A percentile compares a stretch with the other conserved stretches of the same genome.
phyloP scores from a whole-genome alignment of 2,329 filamentous ascomycete genomes.

The Diaporthe citrichinensis region DNA sequence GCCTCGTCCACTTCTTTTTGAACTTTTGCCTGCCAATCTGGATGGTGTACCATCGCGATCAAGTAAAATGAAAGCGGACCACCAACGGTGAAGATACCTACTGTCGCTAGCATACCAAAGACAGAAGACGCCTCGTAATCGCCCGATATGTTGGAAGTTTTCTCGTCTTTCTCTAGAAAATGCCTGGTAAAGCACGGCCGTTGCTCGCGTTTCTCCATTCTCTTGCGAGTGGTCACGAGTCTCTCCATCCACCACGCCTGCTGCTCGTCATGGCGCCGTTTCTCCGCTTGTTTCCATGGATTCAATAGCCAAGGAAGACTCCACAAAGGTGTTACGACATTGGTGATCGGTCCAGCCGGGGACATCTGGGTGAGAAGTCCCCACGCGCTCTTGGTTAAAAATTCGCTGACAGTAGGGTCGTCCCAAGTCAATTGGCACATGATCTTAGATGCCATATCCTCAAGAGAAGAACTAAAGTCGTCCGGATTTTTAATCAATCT shows the following conservation, averaged over 20 bases:
- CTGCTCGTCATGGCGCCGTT: neutral
- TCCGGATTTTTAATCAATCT: neutral
- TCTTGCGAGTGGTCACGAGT: slow-evolving; percentile 4
- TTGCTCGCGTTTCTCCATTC: slow-evolving; percentile 11
- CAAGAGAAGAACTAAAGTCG: neutral
- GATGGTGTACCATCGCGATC: slow-evolving; percentile 15
- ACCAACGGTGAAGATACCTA: slow-evolving; percentile 5
- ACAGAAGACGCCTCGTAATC: slow-evolving; percentile 8
- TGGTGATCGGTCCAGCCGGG: slow-evolving; percentile 14
- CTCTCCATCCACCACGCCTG: slow-evolving; percentile 15
- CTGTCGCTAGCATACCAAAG: neutral
- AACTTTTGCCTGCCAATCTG: neutral
- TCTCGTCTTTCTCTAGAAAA: neutral
- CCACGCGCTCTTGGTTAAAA: slow-evolving; percentile 10
- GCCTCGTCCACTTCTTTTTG: slow-evolving; percentile 16
- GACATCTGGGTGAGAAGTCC: slow-evolving; percentile 2
- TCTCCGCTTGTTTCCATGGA: slow-evolving; percentile 1
- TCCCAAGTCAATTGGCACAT: slow-evolving; percentile 11
- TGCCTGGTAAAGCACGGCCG: neutral
- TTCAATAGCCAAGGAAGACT: neutral
- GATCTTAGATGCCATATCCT: slow-evolving; percentile 7
- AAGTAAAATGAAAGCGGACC: neutral
- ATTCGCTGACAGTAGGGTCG: neutral
- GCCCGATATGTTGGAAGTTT: neutral
- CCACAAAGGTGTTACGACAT: slow-evolving; percentile 6